Percentiles rank a stretch among this genome's conserved stretches.
These are phyloP conservation scores for Colletotrichum higginsianum DNA, from an alignment of 2,329 filamentous ascomycete genomes.

Conservation along the genomic window DNA sequence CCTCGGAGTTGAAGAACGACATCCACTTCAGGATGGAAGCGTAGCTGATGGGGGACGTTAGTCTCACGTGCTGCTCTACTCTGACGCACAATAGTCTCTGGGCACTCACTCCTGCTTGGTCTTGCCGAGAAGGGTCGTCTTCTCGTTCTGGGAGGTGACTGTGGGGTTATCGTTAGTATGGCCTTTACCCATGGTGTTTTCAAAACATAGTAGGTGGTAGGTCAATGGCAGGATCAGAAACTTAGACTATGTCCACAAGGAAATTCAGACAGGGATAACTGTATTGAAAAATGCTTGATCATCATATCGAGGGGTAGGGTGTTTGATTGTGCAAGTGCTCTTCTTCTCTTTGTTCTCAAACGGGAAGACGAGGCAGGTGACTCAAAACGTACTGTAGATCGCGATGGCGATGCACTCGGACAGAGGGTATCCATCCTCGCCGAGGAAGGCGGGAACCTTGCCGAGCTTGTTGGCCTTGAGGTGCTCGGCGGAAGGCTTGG, in stretches of 20 bases:
- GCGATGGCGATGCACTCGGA: conserved; percentile 94
- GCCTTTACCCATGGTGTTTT: conserved; percentile 10
- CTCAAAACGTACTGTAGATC: conserved; percentile 88
- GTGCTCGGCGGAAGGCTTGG: conserved; percentile 81
- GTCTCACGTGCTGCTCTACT: conserved; percentile 34
- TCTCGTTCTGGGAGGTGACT: conserved; percentile 99
- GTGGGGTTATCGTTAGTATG: conserved; percentile 51
- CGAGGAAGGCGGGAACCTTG: conserved; percentile 94
- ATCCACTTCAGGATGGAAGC: conserved; percentile 98
- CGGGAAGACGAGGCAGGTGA: conserved; percentile 40
- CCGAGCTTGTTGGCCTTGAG: conserved; percentile 87
- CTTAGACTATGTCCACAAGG: conserved; percentile 91
- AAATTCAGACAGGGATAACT: conserved; percentile 97
- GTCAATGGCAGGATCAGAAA: conserved; percentile 74
- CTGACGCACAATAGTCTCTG: conserved; percentile 19
- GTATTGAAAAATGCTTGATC: conserved; percentile 82
- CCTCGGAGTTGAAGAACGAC: conserved; percentile 94
- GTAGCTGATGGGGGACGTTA: conserved; percentile 68
- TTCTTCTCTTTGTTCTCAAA: neutral
- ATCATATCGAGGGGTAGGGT: conserved; percentile 65
- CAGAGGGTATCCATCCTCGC: conserved; percentile 90
- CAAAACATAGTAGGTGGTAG: conserved; percentile 47
- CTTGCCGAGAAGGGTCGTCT: conserved; percentile 99
- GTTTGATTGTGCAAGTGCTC: conserved; percentile 27
- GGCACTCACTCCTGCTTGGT: conserved; percentile 96